Conservation (phyloP, 1,284 basidiomycete genomes). For the Tremellales sp. region DNA sequence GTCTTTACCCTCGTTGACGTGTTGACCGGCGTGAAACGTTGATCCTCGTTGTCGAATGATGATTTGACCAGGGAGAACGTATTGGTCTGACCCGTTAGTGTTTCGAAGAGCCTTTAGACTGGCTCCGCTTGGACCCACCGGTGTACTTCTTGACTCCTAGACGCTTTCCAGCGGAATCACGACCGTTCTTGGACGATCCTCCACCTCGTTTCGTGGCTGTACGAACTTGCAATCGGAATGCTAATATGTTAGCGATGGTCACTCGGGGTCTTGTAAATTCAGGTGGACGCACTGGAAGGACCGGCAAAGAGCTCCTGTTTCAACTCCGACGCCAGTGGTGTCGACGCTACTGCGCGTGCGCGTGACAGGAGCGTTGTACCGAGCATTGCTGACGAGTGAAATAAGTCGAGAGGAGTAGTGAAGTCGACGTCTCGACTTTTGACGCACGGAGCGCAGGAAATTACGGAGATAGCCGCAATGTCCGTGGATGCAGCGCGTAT, state of each 20-base stretch:
- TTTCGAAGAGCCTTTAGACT: too few species aligned
- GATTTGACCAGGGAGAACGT: slow-evolving; percentile 86
- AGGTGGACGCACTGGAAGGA: slow-evolving; percentile 27
- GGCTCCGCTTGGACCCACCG: slow-evolving; percentile 64
- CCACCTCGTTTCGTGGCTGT: slow-evolving; percentile 93
- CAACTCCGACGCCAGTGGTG: slow-evolving; percentile 21
- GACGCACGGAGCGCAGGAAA: neutral
- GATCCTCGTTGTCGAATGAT: slow-evolving; percentile 88
- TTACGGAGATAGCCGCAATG: neutral
- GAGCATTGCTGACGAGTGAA: slow-evolving; percentile 11
- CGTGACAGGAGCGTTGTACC: slow-evolving; percentile 19
- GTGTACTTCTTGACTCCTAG: slow-evolving; percentile 92
- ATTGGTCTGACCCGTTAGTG: slow-evolving; percentile 64
- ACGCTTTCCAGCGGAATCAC: slow-evolving; percentile 83
- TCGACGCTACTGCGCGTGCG: slow-evolving; percentile 18
- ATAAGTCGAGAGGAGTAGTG: neutral
- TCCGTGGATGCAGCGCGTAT: neutral
- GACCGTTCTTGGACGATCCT: slow-evolving; percentile 83
- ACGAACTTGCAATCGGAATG: slow-evolving; percentile 58
- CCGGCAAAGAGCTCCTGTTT: slow-evolving; percentile 35
- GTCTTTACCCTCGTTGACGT: slow-evolving; percentile 85
- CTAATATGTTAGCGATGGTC: neutral
- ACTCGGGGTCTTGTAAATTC: neutral
- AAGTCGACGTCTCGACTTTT: neutral
- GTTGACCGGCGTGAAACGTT: slow-evolving; percentile 83